A percentile compares a stretch with the other conserved stretches of the same genome.
Evolutionary conservation across 257 asterid species (phyloP).

Genomic region (Asclepias syriaca): DNA sequence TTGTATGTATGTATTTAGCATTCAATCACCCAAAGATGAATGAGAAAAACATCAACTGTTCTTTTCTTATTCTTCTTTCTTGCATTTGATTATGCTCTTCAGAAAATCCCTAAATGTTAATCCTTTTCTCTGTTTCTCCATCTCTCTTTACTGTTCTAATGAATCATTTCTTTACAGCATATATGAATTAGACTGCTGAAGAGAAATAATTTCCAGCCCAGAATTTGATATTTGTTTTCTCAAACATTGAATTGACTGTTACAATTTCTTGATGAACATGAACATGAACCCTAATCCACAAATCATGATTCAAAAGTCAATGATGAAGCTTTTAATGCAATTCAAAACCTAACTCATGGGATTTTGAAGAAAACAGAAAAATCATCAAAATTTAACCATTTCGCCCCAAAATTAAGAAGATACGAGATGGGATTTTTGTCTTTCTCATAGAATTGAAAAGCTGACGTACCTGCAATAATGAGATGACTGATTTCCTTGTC

Average conservation of each 20-base stretch:
- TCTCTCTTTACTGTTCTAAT: background rate
- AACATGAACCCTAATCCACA: background rate
- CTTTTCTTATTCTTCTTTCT: background rate
- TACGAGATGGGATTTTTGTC: background rate
- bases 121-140: too few relatives aligned
- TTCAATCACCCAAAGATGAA: background rate
- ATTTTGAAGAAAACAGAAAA: background rate
- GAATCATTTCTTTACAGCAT: background rate
- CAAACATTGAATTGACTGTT: background rate
- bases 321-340: background rate
- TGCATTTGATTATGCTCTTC: constrained; percentile 6
- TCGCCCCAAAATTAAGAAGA: background rate
- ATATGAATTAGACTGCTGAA: background rate
- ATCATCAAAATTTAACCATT: background rate
- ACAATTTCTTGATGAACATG: background rate
- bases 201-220: background rate
- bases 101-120: background rate
- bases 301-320: background rate
- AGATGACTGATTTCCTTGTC: background rate
- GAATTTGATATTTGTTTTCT: background rate
- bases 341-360: background rate
- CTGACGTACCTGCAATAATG: constrained; percentile 16
- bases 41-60: constrained; percentile 2
- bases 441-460: background rate
- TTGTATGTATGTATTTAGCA: too few relatives aligned